Conservation (phyloP, 73 alveolate species). For the Uronychia setigera region DNA sequence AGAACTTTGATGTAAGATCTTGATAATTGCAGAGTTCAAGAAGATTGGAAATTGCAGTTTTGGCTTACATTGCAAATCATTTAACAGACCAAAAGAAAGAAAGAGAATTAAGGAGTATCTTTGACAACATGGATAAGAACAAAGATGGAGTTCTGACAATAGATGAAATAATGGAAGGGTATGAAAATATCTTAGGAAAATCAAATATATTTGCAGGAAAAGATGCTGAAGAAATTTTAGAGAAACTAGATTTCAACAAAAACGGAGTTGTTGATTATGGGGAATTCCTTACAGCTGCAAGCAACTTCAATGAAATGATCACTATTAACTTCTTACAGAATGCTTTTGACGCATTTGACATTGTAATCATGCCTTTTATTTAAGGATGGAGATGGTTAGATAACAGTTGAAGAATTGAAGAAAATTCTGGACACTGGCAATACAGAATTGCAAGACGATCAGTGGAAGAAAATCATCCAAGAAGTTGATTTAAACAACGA, state of each 20-base stretch:
- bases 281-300: conserved; percentile 77
- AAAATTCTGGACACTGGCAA: neutral
- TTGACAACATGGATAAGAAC: conserved; percentile 63
- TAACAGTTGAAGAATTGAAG: neutral
- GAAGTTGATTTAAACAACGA: conserved; percentile 6
- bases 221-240: conserved; percentile 26
- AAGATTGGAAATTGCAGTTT: conserved; percentile 14
- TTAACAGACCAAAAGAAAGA: conserved; percentile 4
- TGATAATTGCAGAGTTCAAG: neutral
- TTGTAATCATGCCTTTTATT: neutral
- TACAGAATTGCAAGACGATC: neutral
- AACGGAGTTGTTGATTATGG: conserved; percentile 79
- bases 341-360: neutral
- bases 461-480: neutral
- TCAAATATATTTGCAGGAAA: conserved; percentile 14
- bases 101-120: conserved; percentile 4
- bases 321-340: conserved; percentile 1
- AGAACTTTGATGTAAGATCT: conserved; percentile 8
- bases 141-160: conserved; percentile 86
- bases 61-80: conserved; percentile 24
- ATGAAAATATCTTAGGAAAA: conserved; percentile 23
- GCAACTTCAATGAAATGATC: conserved; percentile 63
- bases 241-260: conserved; percentile 58
- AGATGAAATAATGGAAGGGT: conserved; percentile 80
- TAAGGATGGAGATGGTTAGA: neutral